Evolutionary conservation across 345 rosid genomes (phyloP).

Genomic region (Eucalyptus regnans): DNA sequence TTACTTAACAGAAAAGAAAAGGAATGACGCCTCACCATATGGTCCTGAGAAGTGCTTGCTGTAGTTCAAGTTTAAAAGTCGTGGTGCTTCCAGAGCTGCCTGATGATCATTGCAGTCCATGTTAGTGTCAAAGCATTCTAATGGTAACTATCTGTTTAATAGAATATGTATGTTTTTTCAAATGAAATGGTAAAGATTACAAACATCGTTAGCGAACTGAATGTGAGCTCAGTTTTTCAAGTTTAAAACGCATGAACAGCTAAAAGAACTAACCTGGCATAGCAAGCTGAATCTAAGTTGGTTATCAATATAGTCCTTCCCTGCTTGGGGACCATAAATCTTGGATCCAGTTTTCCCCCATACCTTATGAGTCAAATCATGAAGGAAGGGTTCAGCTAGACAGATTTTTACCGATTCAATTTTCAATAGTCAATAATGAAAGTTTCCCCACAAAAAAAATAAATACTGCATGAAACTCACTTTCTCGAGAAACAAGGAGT

Average conservation of each 20-base stretch:
- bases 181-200: neutral
- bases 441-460: neutral
- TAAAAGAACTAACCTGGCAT: constrained; percentile 41
- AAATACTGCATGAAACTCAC: constrained; percentile 6
- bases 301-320: constrained; percentile 74
- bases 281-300: constrained; percentile 79
- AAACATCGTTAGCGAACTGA: neutral
- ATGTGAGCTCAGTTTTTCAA: neutral
- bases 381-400: neutral
- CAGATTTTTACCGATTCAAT: neutral
- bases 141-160: neutral
- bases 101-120: neutral
- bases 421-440: neutral
- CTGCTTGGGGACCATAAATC: constrained; percentile 77
- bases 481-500: constrained; percentile 51
- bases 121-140: neutral
- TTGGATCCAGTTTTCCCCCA: constrained; percentile 88
- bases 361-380: constrained; percentile 30
- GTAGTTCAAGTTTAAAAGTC: constrained; percentile 55
- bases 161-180: neutral
- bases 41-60: constrained; percentile 69
- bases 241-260: neutral
- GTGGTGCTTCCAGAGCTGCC: constrained; percentile 96
- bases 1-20: neutral
- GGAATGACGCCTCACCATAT: constrained; percentile 35